Evolutionary conservation across 2,329 filamentous ascomycete species (phyloP).

Genomic region (Ambrosiella xylebori): DNA sequence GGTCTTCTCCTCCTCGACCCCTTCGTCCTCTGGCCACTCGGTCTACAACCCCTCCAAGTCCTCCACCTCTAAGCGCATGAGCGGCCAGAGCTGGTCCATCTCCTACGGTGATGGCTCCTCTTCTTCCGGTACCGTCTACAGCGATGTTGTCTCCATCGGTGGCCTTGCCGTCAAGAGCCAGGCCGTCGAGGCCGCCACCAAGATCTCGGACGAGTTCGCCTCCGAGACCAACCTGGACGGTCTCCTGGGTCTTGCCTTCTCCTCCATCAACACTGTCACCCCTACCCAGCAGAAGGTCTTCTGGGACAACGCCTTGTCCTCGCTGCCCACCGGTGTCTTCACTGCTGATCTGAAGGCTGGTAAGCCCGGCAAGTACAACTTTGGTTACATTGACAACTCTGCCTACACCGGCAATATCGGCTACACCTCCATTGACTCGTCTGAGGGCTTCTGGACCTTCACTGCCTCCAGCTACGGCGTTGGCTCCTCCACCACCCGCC

Average conservation of each 20-base stretch:
- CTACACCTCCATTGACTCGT: slow-evolving; percentile 37
- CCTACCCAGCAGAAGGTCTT: slow-evolving; percentile 24
- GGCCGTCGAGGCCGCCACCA: slow-evolving; percentile 26
- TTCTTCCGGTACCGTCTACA: slow-evolving; percentile 26
- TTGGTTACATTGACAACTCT: slow-evolving; percentile 47
- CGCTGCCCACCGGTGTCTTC: slow-evolving; percentile 30
- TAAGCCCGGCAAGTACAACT: slow-evolving; percentile 50
- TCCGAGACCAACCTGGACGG: slow-evolving; percentile 21
- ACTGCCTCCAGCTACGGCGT: slow-evolving; percentile 25
- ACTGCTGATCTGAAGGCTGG: slow-evolving; percentile 49
- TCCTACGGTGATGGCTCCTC: slow-evolving; percentile 28
- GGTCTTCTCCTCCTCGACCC: slow-evolving; percentile 21
- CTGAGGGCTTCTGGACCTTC: slow-evolving; percentile 45
- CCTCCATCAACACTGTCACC: slow-evolving; percentile 23
- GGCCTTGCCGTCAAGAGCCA: slow-evolving; percentile 24
- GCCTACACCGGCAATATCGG: slow-evolving; percentile 47
- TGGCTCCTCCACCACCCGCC: not conserved
- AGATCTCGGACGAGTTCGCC: slow-evolving; percentile 25
- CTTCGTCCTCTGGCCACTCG: slow-evolving; percentile 17
- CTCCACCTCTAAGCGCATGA: slow-evolving; percentile 17
- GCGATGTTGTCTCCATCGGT: slow-evolving; percentile 26
- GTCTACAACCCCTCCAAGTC: slow-evolving; percentile 19
- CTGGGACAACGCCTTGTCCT: slow-evolving; percentile 19
- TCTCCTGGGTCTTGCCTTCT: slow-evolving; percentile 28
- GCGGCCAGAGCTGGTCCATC: slow-evolving; percentile 19